Evolutionary conservation across 257 asterid genomes (phyloP), one percentile per base, ranked within the genome.

Genomic region (Osmanthus fragrans): DNA sequence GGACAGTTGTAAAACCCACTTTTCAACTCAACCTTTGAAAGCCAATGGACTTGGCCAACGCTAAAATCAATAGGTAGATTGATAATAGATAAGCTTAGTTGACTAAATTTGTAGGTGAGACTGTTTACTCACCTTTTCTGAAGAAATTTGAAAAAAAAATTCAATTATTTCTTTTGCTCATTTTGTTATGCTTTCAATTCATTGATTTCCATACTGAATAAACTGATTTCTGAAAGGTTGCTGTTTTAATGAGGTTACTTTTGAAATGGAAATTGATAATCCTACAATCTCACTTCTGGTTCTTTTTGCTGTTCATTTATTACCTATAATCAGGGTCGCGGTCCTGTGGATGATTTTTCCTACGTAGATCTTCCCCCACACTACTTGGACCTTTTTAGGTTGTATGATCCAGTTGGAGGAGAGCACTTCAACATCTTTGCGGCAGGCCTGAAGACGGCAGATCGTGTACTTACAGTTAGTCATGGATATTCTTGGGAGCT

Each of bases 371-470:
- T 96, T 79, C 99, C 99, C 37, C 82, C 82, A 16, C 94, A 89
- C 75, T 96, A 90, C 85, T 11, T 82, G 73, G 97, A 92, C 78
- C 82, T 84, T 67, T 96, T 92, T 81, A 92, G 76, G 87, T 7
- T 96, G 77, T 87, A 89, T 21, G 99, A 96, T 77, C 98, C 99
- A 5, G 18, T 93, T 8, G 99, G 99, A 72, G 99, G 99, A 11
- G 98, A 89, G 36, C 99, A 96, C 89, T 81, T 89, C 86, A 96
- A 96, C 82, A 90, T 93, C 82, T 96, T 96, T 73, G 98, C 98
- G 0, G 99, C 99, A 3, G 99, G 99, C 75, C 72, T 96, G 71
- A 96, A 90, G 81, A 47, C 92, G 6, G 98, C 98, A 0, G 98
- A 96, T 69, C 98, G 97, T 18, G 73, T 90, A 7, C 95, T 93